A percentile compares a stretch with the other conserved stretches of the same genome.
These are phyloP conservation scores for Ilyonectria robusta DNA, from an alignment of 2,329 filamentous ascomycete species.

Conservation along the genomic window DNA sequence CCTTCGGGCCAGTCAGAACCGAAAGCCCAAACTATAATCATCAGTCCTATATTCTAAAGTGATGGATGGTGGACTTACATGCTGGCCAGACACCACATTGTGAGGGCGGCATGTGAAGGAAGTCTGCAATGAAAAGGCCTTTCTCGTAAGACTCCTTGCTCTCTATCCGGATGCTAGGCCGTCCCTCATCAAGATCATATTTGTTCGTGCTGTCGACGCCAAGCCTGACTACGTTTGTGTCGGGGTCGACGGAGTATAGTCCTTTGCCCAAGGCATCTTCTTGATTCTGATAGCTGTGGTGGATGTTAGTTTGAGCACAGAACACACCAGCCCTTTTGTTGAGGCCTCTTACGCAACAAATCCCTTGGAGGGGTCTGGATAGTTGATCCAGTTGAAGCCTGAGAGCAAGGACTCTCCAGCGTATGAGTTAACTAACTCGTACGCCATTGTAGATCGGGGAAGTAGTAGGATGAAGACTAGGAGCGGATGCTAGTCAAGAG, in stretches of 20 bases:
- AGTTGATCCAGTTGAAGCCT: slow-evolving; percentile 66
- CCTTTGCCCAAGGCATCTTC: slow-evolving; percentile 56
- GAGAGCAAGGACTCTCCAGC: slow-evolving; percentile 60
- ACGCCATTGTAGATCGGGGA: slow-evolving; percentile 51
- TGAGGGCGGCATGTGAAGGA: slow-evolving; percentile 80
- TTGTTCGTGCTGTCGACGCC: slow-evolving; percentile 60
- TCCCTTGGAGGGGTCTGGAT: slow-evolving; percentile 74
- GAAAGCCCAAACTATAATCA: slow-evolving; percentile 64
- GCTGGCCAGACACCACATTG: slow-evolving; percentile 82
- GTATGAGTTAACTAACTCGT: slow-evolving; percentile 61
- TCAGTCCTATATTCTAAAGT: slow-evolving; percentile 25
- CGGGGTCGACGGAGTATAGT: slow-evolving; percentile 59
- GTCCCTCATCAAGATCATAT: slow-evolving; percentile 57
- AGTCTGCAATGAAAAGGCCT: slow-evolving; percentile 80
- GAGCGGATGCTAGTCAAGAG: slow-evolving; percentile 20
- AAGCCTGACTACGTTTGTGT: slow-evolving; percentile 60
- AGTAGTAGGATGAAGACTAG: slow-evolving; percentile 23
- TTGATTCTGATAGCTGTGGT: slow-evolving; percentile 59
- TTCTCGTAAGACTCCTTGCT: slow-evolving; percentile 75
- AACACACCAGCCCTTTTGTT: slow-evolving; percentile 23
- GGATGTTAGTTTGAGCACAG: slow-evolving; percentile 29
- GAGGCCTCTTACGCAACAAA: slow-evolving; percentile 72
- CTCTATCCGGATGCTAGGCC: slow-evolving; percentile 75
- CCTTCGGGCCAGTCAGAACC: slow-evolving; percentile 71
- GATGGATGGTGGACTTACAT: slow-evolving; percentile 59